Conservation (phyloP, 2,329 filamentous ascomycete species). For the Phialophora expanda region DNA sequence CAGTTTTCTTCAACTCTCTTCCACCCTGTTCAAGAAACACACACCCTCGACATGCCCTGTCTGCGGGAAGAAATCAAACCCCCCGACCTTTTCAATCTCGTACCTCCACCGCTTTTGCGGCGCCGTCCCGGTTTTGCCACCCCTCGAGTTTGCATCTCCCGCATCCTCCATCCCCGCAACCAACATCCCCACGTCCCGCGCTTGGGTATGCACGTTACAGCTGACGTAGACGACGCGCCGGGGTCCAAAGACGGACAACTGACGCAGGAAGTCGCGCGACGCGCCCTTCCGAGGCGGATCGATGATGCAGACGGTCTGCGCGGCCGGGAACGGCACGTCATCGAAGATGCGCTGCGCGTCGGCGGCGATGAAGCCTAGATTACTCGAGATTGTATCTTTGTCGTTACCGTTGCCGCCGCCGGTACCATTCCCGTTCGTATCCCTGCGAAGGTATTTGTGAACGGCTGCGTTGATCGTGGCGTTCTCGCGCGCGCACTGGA, state of each 20-base stretch:
- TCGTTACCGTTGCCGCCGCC: neutral
- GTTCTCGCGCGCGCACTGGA: constrained; percentile 78
- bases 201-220: constrained; percentile 98
- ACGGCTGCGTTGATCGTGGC: constrained; percentile 68
- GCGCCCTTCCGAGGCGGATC: constrained; percentile 97
- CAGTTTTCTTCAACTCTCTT: constrained; percentile 14
- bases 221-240: constrained; percentile 88
- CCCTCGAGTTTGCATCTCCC: constrained; percentile 71
- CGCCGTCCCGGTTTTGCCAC: neutral
- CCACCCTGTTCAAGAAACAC: constrained; percentile 59
- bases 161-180: constrained; percentile 73
- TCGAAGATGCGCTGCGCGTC: constrained; percentile 85
- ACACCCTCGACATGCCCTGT: constrained; percentile 71
- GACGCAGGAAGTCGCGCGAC: constrained; percentile 79
- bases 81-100: constrained; percentile 85
- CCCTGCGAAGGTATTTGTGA: neutral
- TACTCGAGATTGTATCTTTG: constrained; percentile 58
- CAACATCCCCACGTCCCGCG: constrained; percentile 85
- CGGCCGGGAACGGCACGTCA: constrained; percentile 71
- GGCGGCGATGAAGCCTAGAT: constrained; percentile 84
- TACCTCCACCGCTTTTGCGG: constrained; percentile 58
- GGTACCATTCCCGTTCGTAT: neutral
- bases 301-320: constrained; percentile 90
- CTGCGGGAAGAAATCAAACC: constrained; percentile 98
- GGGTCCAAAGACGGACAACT: constrained; percentile 79